Evolutionary conservation across 139 green algal genomes (phyloP), one percentile per base, ranked within the genome.

Genomic region (Trebouxia sp.): DNA sequence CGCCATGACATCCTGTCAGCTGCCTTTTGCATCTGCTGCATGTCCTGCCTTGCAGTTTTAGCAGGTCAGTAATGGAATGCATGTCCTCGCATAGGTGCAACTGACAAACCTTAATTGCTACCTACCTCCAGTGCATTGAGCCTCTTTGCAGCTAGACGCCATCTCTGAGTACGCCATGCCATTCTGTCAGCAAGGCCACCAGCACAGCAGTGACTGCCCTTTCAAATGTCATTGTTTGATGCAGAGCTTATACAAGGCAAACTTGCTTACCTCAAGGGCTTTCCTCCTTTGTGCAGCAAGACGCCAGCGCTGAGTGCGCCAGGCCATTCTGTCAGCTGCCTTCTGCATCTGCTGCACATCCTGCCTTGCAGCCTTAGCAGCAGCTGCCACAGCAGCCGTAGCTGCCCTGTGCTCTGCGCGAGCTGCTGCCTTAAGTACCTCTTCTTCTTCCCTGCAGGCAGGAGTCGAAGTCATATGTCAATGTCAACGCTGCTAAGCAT

Each of bases 371-470:
- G 12, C n/a, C 9, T 55, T 51, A 11, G 43, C 5, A 5, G 69
- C 69, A 41, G 69, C 69, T 26, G 42, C 41, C 24, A 55, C 69
- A 42, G 69, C 69, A 51, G 69, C 42, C 14, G 55, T 5, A 12
- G 69, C 69, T 9, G 69, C 69, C 12, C 35, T 53, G 43, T 77
- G 69, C 41, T 77, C 69, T 7, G 37, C 22, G 11, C 24, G 69
- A 20, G 69, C 69, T 39, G 42, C 69, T 12, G 26, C 41, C 22
- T 77, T n/a, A 17, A 77, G 41, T 2, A 41, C 28, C 11, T 77
- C 69, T 30, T 77, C 39, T 41, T 77, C 69, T 41, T 51, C 37
- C 69, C 69, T 77, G 65, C 65, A 77, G 20, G 4, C 4, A 58
- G 26, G 20, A 9, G 4, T 28, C 2, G 50, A 58, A 28, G 3